Base-by-base conservation (phyloP, 2,329 filamentous ascomycete species). In the Furcasterigmium sp. region DNA sequence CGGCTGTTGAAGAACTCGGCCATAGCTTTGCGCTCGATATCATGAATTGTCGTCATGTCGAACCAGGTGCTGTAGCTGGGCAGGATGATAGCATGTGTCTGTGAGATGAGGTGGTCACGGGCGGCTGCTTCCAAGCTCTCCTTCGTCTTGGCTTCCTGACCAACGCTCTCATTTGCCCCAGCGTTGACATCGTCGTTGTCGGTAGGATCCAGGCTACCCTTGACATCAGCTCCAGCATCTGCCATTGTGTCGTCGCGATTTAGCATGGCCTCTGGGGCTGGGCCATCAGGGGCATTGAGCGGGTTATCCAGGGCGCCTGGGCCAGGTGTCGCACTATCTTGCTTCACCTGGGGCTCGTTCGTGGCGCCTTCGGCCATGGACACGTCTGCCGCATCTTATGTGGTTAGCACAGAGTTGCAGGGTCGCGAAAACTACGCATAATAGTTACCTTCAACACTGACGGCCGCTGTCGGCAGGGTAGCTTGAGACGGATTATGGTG, bases 41-140 rank as follows among this genome's bases (percentile, higher is more conserved):
- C 80, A 65, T 96, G 87, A 58, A 98, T 85, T 39, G 80, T 76
- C 62, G 91, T 87, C 91, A 98, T 96, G 66, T 98, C 93, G 63
- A 98, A 98, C 93, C 93, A 98, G 13, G 87, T 93, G 60, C 90
- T 94, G 67, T 98, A 98, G 63, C 91, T 97, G 18, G 93, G 93
- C 18, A 98, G 80, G 50, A 98, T 91, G 59, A 97, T 97, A 49
- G 91, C 85, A 60, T 96, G 91, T 34, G 90, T 94, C 68, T 98
- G 93, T 13, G 88, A 82, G 48, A 95, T 87, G 43, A 98, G 81
- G 58, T 97, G 91, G 54, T 91, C 87, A 51, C 91, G 87, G 41
- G 93, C 94, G 4, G 89, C 85, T 35, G 86, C 84, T 69, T 96
- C 91, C 44, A 91, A 73, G 4, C 80, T 80, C 43, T 90, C 80